Conservation (phyloP, 2,329 filamentous ascomycete genomes). For the Fusarium pseudoanthophilum region DNA sequence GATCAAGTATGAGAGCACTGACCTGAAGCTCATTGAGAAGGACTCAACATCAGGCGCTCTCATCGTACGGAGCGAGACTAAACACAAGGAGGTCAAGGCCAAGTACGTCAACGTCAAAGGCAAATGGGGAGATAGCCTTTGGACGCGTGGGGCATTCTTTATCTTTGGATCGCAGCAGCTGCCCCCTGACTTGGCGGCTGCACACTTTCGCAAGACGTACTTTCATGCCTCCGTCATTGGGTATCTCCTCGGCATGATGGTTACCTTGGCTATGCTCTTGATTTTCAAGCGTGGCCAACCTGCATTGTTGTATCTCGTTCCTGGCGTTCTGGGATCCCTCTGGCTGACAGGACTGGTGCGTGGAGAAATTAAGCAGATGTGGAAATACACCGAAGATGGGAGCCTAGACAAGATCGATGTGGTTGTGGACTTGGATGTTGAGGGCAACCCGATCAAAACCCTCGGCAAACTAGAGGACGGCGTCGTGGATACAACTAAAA, state of each 20-base stretch:
- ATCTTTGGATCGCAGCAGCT: constrained; percentile 38
- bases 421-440: constrained; percentile 63
- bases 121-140: constrained; percentile 85
- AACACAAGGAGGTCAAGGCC: constrained; percentile 61
- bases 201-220: constrained; percentile 82
- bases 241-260: constrained; percentile 81
- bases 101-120: constrained; percentile 71
- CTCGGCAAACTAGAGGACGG: constrained; percentile 52
- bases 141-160: constrained; percentile 63
- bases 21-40: constrained; percentile 50
- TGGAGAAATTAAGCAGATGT: constrained; percentile 80
- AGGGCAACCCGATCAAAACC: constrained; percentile 59
- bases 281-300: constrained; percentile 86
- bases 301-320: constrained; percentile 91
- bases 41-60: constrained; percentile 49
- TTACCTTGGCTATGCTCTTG: constrained; percentile 80
- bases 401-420: constrained; percentile 65
- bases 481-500: constrained; percentile 51
- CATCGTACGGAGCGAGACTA: constrained; percentile 51
- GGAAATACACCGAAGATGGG: constrained; percentile 82
- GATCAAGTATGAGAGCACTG: constrained; percentile 58
- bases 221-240: constrained; percentile 82
- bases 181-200: constrained; percentile 51
- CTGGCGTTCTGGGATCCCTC: constrained; percentile 78
- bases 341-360: constrained; percentile 78